phyloP scores from a whole-genome alignment of 73 alveolate species.

The Paramecium tetraurelia region DNA sequence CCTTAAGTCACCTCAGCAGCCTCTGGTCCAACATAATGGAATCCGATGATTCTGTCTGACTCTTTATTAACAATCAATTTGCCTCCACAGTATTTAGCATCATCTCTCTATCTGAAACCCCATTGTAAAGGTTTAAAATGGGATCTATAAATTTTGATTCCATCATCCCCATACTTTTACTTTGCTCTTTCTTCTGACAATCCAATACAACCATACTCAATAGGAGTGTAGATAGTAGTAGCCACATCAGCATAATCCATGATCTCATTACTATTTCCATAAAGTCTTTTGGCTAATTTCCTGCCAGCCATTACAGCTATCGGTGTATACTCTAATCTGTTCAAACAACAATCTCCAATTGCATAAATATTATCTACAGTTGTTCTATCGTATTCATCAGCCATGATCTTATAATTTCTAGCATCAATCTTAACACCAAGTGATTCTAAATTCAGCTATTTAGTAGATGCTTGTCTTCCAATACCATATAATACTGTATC shows the following conservation, averaged over 20 bases:
- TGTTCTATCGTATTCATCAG: constrained; percentile 78
- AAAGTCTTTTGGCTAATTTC: constrained; percentile 88
- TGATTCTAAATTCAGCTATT: constrained; percentile 74
- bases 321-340: constrained; percentile 97
- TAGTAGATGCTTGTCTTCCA: constrained; percentile 92
- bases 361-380: constrained; percentile 87
- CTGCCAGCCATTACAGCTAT: constrained; percentile 95
- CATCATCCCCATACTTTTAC: constrained; percentile 81
- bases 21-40: constrained; percentile 96
- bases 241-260: constrained; percentile 97
- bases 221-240: constrained; percentile 97
- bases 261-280: constrained; percentile 66
- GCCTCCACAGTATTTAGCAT: constrained; percentile 78
- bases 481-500: constrained; percentile 94
- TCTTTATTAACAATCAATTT: constrained; percentile 78
- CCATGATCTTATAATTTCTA: constrained; percentile 76
- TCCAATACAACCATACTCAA: constrained; percentile 96
- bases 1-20: constrained; percentile 99
- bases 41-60: constrained; percentile 92
- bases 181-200: constrained; percentile 90
- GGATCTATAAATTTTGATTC: constrained; percentile 86
- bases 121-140: constrained; percentile 96
- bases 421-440: constrained; percentile 81
- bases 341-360: constrained; percentile 92
- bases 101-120: constrained; percentile 82